Conservation (phyloP, 202 grass and related monocot genomes). For the Elaeis oleifera region DNA sequence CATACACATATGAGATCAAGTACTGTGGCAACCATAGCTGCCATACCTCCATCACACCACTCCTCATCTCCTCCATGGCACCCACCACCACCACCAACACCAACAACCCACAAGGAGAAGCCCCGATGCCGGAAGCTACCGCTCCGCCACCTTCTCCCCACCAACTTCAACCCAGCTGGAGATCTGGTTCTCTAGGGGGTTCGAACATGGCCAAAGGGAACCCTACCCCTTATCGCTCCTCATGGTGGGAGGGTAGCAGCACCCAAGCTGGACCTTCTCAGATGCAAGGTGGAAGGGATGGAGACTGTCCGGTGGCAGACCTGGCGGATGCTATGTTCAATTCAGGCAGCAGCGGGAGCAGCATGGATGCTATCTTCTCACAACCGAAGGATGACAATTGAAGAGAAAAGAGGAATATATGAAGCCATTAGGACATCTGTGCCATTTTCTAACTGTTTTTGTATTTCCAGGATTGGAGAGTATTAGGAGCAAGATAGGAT, state of each 20-base stretch:
- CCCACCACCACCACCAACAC: constrained; percentile 8
- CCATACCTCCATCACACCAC: constrained; percentile 60
- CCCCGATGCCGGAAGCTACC: too few relatives aligned
- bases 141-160: constrained; percentile 10
- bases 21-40: constrained; percentile 80
- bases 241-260: constrained; percentile 14
- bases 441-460: too few relatives aligned
- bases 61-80: constrained; percentile 37
- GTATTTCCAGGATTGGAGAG: too few relatives aligned
- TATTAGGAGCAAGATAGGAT: too few relatives aligned
- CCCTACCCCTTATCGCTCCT: too few relatives aligned
- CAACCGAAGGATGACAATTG: constrained; percentile 28
- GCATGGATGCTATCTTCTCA: constrained; percentile 62
- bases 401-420: background rate
- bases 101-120: background rate
- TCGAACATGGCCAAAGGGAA: constrained; percentile 1
- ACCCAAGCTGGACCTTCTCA: background rate
- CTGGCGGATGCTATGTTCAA: constrained; percentile 78
- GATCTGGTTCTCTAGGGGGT: constrained; percentile 29
- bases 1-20: constrained; percentile 59
- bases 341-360: constrained; percentile 41
- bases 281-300: constrained; percentile 19
- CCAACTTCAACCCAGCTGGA: constrained; percentile 68
- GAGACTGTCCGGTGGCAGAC: constrained; percentile 41
- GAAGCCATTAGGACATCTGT: too few relatives aligned